phyloP scores from a whole-genome alignment of 2,329 filamentous ascomycete species.

The Beauveria pseudobassiana region DNA sequence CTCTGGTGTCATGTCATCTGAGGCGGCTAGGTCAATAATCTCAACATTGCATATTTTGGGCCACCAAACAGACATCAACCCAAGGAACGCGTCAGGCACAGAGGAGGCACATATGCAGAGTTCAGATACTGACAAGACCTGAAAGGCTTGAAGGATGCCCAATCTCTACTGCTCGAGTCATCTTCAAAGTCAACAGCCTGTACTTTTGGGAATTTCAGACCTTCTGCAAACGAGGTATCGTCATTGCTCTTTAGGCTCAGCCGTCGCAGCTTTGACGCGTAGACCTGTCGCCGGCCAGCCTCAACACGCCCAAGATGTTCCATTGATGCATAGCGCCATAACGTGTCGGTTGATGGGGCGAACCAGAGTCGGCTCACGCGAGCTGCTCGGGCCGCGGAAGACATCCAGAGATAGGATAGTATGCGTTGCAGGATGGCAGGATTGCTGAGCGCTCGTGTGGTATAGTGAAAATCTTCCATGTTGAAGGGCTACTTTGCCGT shows the following conservation, averaged over 20 bases:
- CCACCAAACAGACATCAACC: neutral
- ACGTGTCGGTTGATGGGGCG: neutral
- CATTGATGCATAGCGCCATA: neutral
- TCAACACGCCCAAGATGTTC: too few relatives aligned
- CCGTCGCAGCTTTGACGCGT: neutral
- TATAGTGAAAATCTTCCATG: neutral
- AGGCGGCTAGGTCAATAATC: neutral
- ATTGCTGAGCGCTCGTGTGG: neutral
- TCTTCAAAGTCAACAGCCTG: neutral
- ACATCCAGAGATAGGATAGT: neutral
- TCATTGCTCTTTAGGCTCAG: neutral
- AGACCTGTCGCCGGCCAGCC: neutral
- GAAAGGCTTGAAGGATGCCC: neutral
- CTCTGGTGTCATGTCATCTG: neutral
- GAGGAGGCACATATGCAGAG: neutral
- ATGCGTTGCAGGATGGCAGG: neutral
- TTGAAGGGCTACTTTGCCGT: neutral
- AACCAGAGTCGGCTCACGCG: neutral
- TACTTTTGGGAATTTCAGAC: neutral
- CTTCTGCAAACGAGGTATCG: too few relatives aligned
- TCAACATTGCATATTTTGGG: neutral
- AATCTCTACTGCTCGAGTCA: neutral
- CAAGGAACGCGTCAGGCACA: neutral
- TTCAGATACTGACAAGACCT: neutral
- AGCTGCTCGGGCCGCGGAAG: neutral